Evolutionary conservation across 192 early-diverging fungal species (phyloP).

Genomic region (Fimicolochytrium jonesii): DNA sequence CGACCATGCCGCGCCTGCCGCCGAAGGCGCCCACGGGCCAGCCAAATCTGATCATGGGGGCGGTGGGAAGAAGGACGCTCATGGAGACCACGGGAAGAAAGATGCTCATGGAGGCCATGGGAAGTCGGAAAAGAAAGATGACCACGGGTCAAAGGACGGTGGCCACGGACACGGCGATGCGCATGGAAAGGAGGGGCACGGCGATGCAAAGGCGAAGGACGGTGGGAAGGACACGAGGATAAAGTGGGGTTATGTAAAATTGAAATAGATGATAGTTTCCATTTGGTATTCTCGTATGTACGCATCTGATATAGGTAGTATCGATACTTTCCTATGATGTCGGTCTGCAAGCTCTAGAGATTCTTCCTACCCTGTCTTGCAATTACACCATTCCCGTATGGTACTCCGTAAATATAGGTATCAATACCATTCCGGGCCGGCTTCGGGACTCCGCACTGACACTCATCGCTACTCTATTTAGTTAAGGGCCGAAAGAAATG

Average conservation of each 20-base stretch:
- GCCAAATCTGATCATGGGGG: neutral
- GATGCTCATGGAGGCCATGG: neutral
- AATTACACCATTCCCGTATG: no score
- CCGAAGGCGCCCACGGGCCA: neutral
- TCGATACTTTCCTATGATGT: no score
- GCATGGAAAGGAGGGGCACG: conserved; percentile 1
- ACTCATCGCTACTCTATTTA: no score
- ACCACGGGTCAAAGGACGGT: neutral
- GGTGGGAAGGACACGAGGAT: neutral
- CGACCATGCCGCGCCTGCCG: neutral
- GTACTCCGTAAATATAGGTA: no score
- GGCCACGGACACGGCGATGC: neutral
- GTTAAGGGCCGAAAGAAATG: no score
- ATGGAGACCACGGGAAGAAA: neutral
- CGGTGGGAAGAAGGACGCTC: neutral
- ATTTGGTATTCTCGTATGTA: no score
- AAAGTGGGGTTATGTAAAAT: conserved; percentile 1
- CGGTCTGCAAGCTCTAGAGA: no score
- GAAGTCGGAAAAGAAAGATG: neutral
- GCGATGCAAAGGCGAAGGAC: neutral
- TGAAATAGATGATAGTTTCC: no score
- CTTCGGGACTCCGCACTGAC: no score
- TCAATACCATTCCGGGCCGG: no score
- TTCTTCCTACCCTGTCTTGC: no score
- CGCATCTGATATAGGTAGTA: no score